Evolutionary conservation across 129 eudicot genomes (phyloP).

Genomic region (Ambrosia trifida): DNA sequence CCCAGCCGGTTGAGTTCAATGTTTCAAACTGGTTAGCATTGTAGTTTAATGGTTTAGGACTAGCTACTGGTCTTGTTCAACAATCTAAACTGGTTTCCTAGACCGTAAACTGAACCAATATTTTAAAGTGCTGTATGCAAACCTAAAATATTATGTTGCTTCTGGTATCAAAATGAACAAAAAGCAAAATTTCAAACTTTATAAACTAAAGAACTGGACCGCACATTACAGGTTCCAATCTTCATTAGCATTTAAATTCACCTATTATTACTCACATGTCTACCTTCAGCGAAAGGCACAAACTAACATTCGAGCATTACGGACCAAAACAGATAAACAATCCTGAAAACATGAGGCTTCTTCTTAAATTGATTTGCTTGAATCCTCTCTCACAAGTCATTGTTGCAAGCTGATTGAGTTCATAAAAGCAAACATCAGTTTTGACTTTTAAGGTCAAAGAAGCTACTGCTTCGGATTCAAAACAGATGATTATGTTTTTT

Average conservation of each 20-base stretch:
- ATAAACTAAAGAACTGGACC: not conserved
- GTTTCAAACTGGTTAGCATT: too few relatives aligned
- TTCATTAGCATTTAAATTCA: not conserved
- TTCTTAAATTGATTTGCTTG: slow-evolving; percentile 11
- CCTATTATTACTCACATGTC: not conserved
- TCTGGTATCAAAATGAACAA: too few relatives aligned
- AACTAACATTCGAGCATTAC: not conserved
- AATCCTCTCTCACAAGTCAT: slow-evolving; percentile 49
- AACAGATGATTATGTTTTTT: not conserved
- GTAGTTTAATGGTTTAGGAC: too few relatives aligned
- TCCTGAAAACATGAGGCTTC: not conserved
- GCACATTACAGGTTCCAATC: not conserved
- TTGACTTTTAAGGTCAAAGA: slow-evolving; percentile 7
- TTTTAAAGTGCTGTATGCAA: too few relatives aligned
- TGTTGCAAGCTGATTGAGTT: slow-evolving; percentile 55
- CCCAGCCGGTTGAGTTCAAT: too few relatives aligned
- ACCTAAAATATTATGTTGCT: too few relatives aligned
- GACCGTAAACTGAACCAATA: too few relatives aligned
- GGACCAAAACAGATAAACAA: not conserved
- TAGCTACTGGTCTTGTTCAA: too few relatives aligned
- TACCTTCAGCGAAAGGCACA: not conserved
- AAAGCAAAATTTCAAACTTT: not conserved
- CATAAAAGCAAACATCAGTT: slow-evolving; percentile 38
- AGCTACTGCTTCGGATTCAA: not conserved
- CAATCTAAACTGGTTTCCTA: too few relatives aligned